phyloP scores from a whole-genome alignment of 805 yeast species.

The Kluyveromyces wickerhamii region DNA sequence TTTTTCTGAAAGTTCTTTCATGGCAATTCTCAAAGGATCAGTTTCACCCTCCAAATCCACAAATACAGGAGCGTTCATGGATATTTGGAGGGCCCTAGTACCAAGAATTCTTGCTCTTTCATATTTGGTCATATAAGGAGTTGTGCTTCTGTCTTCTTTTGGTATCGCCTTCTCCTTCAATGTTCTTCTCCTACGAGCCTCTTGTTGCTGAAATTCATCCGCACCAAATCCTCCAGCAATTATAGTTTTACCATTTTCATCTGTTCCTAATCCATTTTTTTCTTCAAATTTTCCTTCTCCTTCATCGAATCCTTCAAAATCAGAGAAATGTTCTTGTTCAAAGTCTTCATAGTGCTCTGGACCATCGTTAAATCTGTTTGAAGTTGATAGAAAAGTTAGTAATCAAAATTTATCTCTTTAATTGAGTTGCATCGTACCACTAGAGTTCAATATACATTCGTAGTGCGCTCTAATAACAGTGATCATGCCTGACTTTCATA shows the following conservation, averaged over 20 bases:
- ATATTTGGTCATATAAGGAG: slow-evolving; percentile 98
- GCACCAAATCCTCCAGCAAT: slow-evolving; percentile 65
- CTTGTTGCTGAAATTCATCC: slow-evolving; percentile 32
- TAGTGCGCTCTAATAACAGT: not conserved
- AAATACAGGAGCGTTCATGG: slow-evolving; percentile 96
- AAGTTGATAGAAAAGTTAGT: too few relatives aligned
- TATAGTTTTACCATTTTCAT: slow-evolving; percentile 62
- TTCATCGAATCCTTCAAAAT: slow-evolving; percentile 45
- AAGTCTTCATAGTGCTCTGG: slow-evolving; percentile 69
- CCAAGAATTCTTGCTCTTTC: slow-evolving; percentile 97
- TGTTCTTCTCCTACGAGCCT: slow-evolving; percentile 47
- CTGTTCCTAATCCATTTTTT: slow-evolving; percentile 30
- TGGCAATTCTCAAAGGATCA: slow-evolving; percentile 95
- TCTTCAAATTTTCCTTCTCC: slow-evolving; percentile 28
- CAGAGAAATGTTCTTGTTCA: slow-evolving; percentile 80
- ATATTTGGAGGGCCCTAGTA: slow-evolving; percentile 93
- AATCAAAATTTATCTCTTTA: not conserved
- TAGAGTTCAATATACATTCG: not conserved
- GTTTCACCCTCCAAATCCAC: slow-evolving; percentile 99
- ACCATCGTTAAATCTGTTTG: slow-evolving; percentile 52
- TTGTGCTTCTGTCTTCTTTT: slow-evolving; percentile 80
- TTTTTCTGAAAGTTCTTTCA: slow-evolving; percentile 91
- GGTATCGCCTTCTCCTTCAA: slow-evolving; percentile 80
- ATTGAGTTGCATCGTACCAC: slow-evolving; percentile 6
- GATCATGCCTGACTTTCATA: too few relatives aligned